Conservation (phyloP, 2,329 filamentous ascomycete species). For the Pseudocercospora fijiensis region DNA sequence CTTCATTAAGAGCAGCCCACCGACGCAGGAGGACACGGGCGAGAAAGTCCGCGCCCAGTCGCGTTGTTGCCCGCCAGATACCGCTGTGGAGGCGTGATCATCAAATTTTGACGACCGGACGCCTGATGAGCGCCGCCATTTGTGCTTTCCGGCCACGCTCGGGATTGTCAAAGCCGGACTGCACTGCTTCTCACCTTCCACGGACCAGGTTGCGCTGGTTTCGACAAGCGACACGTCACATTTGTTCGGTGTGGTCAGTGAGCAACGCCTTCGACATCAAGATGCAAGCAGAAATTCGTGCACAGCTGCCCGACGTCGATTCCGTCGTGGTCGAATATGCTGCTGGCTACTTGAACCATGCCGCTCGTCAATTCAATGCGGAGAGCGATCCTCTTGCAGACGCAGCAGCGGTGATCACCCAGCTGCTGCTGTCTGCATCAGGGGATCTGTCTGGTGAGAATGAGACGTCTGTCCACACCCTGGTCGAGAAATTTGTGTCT, state of each 20-base stretch:
- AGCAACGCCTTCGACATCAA: conserved; percentile 14
- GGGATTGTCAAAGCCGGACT: conserved; percentile 6
- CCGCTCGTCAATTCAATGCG: conserved; percentile 75
- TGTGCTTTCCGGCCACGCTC: conserved; percentile 12
- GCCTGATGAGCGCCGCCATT: conserved; percentile 9
- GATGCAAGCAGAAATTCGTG: conserved; percentile 42
- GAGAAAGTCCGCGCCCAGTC: neutral
- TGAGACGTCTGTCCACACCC: conserved; percentile 73
- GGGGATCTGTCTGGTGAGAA: conserved; percentile 71
- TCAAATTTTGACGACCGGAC: conserved; percentile 6
- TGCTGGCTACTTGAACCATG: conserved; percentile 90
- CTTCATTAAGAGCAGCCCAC: neutral
- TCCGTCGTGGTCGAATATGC: conserved; percentile 42
- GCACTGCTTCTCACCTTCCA: neutral
- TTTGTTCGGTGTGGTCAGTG: conserved; percentile 9
- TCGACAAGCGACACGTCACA: conserved; percentile 17
- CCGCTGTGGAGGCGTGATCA: neutral
- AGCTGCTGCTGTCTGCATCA: conserved; percentile 88
- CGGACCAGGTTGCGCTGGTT: conserved; percentile 2
- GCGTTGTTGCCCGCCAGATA: neutral
- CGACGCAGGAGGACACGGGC: neutral
- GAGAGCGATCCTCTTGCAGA: conserved; percentile 80
- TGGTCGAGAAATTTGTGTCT: conserved; percentile 87
- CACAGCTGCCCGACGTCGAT: conserved; percentile 40
- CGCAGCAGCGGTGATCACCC: conserved; percentile 79